Evolutionary conservation across 495 filamentous ascomycete genomes (phyloP).

Genomic region (Podospora fimiseda): DNA sequence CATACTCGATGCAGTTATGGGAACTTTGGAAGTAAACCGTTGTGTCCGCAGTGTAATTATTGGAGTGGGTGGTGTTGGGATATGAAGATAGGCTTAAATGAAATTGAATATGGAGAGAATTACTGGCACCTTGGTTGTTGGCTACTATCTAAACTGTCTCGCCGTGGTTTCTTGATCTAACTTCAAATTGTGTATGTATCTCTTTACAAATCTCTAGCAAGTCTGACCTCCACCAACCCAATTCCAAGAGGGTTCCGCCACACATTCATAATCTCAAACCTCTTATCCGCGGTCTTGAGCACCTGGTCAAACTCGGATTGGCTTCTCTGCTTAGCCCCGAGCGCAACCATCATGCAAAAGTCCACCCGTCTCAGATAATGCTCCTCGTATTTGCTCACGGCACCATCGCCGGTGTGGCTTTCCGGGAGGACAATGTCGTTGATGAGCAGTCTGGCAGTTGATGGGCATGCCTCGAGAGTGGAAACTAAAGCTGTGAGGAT

Average conservation of each 20-base stretch:
- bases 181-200: no score
- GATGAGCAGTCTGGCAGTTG: neutral
- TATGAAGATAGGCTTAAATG: no score
- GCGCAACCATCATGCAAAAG: neutral
- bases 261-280: conserved; percentile 1
- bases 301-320: neutral
- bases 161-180: no score
- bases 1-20: no score
- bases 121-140: no score
- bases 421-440: conserved; percentile 1
- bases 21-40: no score
- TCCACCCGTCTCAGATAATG: neutral
- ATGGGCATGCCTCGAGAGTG: neutral
- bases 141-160: no score
- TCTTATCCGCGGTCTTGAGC: neutral
- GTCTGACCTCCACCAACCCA: neutral
- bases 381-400: neutral
- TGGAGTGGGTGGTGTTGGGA: no score
- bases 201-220: neutral
- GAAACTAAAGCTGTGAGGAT: neutral
- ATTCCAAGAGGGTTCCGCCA: neutral
- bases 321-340: neutral
- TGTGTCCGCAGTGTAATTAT: no score
- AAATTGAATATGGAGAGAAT: no score
- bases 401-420: neutral